Base-by-base conservation (phyloP, 768 basidiomycete species). In the Suillus decipiens region DNA sequence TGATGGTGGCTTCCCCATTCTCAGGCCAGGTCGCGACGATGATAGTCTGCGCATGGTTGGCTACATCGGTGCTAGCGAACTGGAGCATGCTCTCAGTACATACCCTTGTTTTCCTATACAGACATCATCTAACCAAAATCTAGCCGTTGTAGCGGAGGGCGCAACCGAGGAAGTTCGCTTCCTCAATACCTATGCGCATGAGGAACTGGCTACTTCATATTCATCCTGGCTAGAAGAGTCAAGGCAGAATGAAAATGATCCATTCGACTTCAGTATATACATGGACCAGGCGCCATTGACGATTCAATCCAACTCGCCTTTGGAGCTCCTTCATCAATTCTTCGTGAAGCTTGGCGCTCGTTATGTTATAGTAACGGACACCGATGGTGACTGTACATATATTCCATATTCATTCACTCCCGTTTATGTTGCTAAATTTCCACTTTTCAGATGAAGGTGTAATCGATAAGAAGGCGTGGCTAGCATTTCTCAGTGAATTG, bases 221-320 rank as follows among this genome's bases (percentile, higher is more conserved):
- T 86, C 88, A 9, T 90, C 90, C 0, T 71, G 89, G 63, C 71
- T 77, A 43, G 88, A 88, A 60, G 73, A 69, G 6, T 70, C 67
- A 59, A 5, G 47, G 10, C 41, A 42, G 47, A 61, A 68, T 6
- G 63, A 63, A 9, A 72, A 75, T 24, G 89, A 93, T 71, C 83
- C 84, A 10, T 88, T 87, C 70, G 92, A 96, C 71, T 93, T 95
- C 66, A 91, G 89, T 62, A 80, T 87, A 28, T 98, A 94, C 72
- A 95, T 96, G 86, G 93, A 97, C 72, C 86, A 93, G 90, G 95
- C 96, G 1, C 97, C 97, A 0, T 79, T 98, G 61, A 92, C 89
- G 0, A 85, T 98, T 43, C 87, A 88, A 63, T 86, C 85, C 1
- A 89, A 95, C 69, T 89, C 93, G 1, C 93, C 97, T 1, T 81